A percentile compares a stretch with the other conserved stretches of the same genome.
These are phyloP conservation scores for Suhomyces taliae DNA, from an alignment of 1,139 yeast genomes.

Conservation along the genomic window DNA sequence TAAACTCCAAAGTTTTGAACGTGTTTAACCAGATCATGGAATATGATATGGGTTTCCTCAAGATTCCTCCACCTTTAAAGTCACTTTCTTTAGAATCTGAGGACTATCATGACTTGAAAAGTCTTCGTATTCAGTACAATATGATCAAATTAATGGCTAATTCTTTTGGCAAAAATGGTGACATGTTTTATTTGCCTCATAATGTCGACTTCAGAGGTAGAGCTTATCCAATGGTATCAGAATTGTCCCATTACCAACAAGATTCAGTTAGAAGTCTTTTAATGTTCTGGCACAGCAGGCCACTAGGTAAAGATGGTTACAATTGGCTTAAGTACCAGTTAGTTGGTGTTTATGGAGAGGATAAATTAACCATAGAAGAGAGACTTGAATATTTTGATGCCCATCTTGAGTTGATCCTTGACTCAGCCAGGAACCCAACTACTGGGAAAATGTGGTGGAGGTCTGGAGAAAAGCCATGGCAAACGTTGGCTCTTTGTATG, in stretches of 20 bases:
- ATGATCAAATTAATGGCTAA: slow-evolving; percentile 25
- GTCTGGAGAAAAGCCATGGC: slow-evolving; percentile 44
- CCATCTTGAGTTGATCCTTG: slow-evolving; percentile 22
- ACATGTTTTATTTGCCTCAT: slow-evolving; percentile 42
- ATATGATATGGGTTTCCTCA: slow-evolving; percentile 26
- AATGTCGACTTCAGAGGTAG: slow-evolving; percentile 45
- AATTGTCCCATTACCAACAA: slow-evolving; percentile 38
- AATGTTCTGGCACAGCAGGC: slow-evolving; percentile 41
- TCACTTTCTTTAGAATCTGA: slow-evolving; percentile 2
- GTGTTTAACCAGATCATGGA: slow-evolving; percentile 26
- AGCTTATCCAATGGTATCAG: slow-evolving; percentile 40
- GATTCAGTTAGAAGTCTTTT: slow-evolving; percentile 37
- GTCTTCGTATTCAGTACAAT: slow-evolving; percentile 24
- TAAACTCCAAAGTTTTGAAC: slow-evolving; percentile 27
- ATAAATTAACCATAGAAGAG: slow-evolving; percentile 25
- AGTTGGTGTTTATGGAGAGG: slow-evolving; percentile 37
- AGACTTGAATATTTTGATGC: slow-evolving; percentile 29
- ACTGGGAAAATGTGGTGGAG: slow-evolving; percentile 36
- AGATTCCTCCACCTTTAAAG: slow-evolving; percentile 27
- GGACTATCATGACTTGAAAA: slow-evolving; percentile 18
- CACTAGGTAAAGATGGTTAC: slow-evolving; percentile 36
- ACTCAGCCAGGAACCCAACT: slow-evolving; percentile 33
- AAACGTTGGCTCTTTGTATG: slow-evolving; percentile 35
- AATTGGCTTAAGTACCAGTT: slow-evolving; percentile 45
- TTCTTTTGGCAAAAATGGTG: slow-evolving; percentile 34